A percentile compares a stretch with the other conserved stretches of the same genome.
phyloP scores from a whole-genome alignment of 805 yeast species.

The Teunomyces panamensis region DNA sequence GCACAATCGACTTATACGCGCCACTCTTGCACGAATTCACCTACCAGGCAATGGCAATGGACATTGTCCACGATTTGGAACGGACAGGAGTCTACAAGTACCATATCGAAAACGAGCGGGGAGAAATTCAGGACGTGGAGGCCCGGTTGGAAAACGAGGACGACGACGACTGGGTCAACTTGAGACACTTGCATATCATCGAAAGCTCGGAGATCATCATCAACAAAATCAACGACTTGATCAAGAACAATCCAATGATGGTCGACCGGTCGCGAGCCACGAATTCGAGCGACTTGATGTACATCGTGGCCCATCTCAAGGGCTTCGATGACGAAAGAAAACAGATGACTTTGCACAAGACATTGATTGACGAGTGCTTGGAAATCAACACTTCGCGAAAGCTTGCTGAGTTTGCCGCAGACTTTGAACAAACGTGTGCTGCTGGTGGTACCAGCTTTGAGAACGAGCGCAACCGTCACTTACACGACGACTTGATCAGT shows the following conservation, averaged over 20 bases:
- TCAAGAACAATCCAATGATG: slow-evolving; percentile 70
- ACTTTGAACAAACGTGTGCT: slow-evolving; percentile 78
- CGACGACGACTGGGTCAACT: slow-evolving; percentile 69
- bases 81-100: slow-evolving; percentile 48
- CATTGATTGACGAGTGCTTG: slow-evolving; percentile 63
- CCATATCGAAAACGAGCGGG: slow-evolving; percentile 52
- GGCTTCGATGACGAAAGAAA: slow-evolving; percentile 68
- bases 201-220: slow-evolving; percentile 65
- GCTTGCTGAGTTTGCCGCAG: slow-evolving; percentile 67
- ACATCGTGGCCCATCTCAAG: slow-evolving; percentile 67
- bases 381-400: slow-evolving; percentile 54
- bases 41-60: slow-evolving; percentile 91
- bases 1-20: slow-evolving; percentile 78
- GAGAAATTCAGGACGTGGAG: slow-evolving; percentile 27
- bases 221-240: slow-evolving; percentile 59
- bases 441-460: slow-evolving; percentile 70
- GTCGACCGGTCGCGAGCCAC: slow-evolving; percentile 65
- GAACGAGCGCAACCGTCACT: slow-evolving; percentile 56
- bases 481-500: slow-evolving; percentile 60
- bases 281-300: slow-evolving; percentile 67
- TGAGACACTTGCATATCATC: slow-evolving; percentile 73
- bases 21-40: slow-evolving; percentile 87
- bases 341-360: slow-evolving; percentile 56
- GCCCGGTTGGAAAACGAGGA: slow-evolving; percentile 53
- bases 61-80: slow-evolving; percentile 48